A percentile compares a stretch with the other conserved stretches of the same genome.
phyloP scores from a whole-genome alignment of 2,329 filamentous ascomycete genomes.

The Colletotrichum siamense region DNA sequence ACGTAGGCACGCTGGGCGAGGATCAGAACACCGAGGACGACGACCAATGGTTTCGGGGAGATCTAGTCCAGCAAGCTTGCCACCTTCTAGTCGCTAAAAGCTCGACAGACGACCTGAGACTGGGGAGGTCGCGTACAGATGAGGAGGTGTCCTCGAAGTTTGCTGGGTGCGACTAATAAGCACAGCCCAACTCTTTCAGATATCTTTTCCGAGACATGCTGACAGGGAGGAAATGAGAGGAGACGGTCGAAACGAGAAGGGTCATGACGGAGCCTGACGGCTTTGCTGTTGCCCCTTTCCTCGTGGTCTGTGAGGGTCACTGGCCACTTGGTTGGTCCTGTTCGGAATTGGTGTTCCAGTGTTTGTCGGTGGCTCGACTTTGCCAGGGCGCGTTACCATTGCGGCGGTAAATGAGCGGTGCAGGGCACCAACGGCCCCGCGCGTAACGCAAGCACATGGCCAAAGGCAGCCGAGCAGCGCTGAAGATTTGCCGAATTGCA shows the following conservation, averaged over 20 bases:
- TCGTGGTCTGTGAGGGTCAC: constrained; percentile 1
- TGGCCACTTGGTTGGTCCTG: background rate
- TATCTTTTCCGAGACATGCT: background rate
- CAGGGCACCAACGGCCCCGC: background rate
- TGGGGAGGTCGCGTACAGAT: background rate
- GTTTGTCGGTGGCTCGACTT: background rate
- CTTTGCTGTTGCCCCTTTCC: constrained; percentile 13
- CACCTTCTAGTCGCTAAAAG: background rate
- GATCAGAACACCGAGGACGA: background rate
- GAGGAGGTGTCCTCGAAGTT: background rate
- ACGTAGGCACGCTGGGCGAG: background rate
- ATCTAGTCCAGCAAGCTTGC: background rate
- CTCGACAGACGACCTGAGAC: background rate
- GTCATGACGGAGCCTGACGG: background rate
- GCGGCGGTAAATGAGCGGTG: constrained; percentile 13
- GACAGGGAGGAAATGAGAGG: constrained; percentile 3
- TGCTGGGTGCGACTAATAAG: background rate
- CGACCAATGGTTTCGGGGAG: background rate
- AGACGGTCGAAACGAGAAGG: background rate
- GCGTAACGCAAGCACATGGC: background rate
- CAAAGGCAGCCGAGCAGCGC: background rate
- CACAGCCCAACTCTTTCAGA: background rate
- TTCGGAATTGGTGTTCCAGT: background rate
- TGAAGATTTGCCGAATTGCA: background rate
- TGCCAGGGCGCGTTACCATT: constrained; percentile 8